phyloP scores from a whole-genome alignment of 2,329 filamentous ascomycete species.

The Akanthomyces uredinophilus region DNA sequence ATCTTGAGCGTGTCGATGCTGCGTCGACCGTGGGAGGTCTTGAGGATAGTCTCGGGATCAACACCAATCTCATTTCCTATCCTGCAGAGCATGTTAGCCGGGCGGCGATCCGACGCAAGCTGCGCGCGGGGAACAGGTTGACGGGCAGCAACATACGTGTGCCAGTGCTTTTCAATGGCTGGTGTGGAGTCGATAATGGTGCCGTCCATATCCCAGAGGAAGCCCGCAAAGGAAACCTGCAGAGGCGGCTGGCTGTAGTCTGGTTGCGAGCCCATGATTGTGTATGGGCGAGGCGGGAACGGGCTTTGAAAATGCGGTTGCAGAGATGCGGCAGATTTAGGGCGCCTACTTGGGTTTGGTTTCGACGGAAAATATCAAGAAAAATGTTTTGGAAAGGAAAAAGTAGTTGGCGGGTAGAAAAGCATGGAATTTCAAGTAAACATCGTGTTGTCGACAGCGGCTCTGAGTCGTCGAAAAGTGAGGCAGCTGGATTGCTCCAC shows the following conservation, averaged over 20 bases:
- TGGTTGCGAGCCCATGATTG: constrained; percentile 30
- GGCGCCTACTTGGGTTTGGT: neutral
- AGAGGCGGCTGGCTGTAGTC: constrained; percentile 40
- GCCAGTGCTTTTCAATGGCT: constrained; percentile 75
- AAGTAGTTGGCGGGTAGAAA: neutral
- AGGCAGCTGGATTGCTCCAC: constrained; percentile 16
- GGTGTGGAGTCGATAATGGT: constrained; percentile 78
- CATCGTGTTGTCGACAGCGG: neutral
- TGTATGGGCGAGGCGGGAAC: neutral
- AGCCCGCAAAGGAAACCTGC: constrained; percentile 46
- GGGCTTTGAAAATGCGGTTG: neutral
- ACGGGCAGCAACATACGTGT: constrained; percentile 43
- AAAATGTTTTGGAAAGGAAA: neutral
- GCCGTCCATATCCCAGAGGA: constrained; percentile 73
- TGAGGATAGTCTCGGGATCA: constrained; percentile 75
- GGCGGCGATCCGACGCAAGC: neutral
- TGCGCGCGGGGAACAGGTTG: neutral
- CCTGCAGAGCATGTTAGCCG: constrained; percentile 35
- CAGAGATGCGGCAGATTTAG: neutral
- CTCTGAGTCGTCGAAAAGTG: neutral
- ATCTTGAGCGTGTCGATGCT: constrained; percentile 81
- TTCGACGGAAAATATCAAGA: neutral
- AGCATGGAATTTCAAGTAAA: neutral
- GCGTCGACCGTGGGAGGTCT: constrained; percentile 85
- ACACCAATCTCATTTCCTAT: constrained; percentile 79